Evolutionary conservation across 2,329 filamentous ascomycete species (phyloP), one percentile per base, ranked within the genome.

Genomic region (Lasiodiplodia theobromae): DNA sequence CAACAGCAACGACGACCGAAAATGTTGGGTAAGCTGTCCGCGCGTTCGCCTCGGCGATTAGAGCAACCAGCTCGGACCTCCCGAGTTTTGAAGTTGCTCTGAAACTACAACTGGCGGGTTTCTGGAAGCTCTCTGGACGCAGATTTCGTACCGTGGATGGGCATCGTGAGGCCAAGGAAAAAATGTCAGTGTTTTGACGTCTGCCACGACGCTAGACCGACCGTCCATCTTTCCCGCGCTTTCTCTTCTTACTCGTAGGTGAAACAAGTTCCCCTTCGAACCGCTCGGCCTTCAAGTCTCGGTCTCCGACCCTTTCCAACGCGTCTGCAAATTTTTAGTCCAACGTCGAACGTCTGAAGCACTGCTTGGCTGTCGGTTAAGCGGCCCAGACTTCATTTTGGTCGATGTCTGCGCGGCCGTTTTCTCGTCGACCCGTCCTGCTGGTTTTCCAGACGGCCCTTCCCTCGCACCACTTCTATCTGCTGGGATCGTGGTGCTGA

Each of bases 341-440:
- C 38, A 60, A 60, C 56, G 2, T 60, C 56, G 23, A 60, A 60
- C 56, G 56, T 60, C 56, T 31, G 56, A 25, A 47, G n/a, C 12
- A 6, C 16, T 31, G 38, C 56, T 60, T 60, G 38, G 37, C 56
- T 60, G 21, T 38, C 56, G 38, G 5, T 44, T 38, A 44, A 11
- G 4, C 56, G 56, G 37, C 18, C 34, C 11, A 12, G 11, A 28
- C 5, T 8, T 31, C 53, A 31, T 34, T 21, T 23, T 12, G 28
- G 18, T 28, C 28, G 40, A 8, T 18, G n/a, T 21, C 14, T 10
- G 23, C 16, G 21, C 49, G 12, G 10, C 49, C 49, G n/a, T 52
- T 58, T 58, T 23, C 37, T 44, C 51, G 25, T 57, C 31, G 56
- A 25, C 14, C 38, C 31, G 10, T 47, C 23, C 12, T 16, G 12